A percentile compares a stretch with the other conserved stretches of the same genome.
Conservation (phyloP, 164 flowering plant genomes). For the Platanus orientalis region DNA sequence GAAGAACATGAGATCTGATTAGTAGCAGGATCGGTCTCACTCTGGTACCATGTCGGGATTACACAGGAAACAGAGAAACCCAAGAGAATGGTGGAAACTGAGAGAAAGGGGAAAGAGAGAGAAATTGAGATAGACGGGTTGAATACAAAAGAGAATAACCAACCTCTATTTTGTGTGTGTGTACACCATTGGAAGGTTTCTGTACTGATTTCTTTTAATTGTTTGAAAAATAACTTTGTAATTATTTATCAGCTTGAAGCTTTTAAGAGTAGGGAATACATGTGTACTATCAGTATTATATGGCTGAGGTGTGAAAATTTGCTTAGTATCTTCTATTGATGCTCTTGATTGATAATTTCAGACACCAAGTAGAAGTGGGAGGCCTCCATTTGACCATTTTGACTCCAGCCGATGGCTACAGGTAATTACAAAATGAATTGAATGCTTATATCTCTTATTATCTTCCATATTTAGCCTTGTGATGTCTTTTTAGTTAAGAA, state of each 20-base stretch:
- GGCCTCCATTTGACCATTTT: constrained; percentile 67
- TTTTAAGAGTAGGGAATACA: not conserved
- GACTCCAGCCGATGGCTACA: constrained; percentile 87
- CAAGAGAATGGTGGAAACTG: no score
- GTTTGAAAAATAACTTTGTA: not conserved
- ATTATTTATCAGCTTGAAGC: not conserved
- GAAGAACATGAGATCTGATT: no score
- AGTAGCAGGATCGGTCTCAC: no score
- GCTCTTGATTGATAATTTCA: constrained; percentile 25
- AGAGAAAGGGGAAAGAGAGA: no score
- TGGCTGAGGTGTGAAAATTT: not conserved
- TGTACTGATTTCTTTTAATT: not conserved
- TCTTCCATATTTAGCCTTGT: not conserved
- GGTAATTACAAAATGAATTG: constrained; percentile 33
- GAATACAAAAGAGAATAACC: no score
- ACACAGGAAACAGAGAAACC: no score
- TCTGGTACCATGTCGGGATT: no score
- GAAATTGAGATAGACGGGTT: no score
- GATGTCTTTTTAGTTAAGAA: no score
- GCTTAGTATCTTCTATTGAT: constrained; percentile 2
- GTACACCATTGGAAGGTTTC: no score
- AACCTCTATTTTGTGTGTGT: no score
- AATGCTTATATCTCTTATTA: not conserved
- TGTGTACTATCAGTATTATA: not conserved
- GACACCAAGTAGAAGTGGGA: constrained; percentile 79